Conservation (phyloP, 2,329 filamentous ascomycete species). For the Fusarium pseudocircinatum region DNA sequence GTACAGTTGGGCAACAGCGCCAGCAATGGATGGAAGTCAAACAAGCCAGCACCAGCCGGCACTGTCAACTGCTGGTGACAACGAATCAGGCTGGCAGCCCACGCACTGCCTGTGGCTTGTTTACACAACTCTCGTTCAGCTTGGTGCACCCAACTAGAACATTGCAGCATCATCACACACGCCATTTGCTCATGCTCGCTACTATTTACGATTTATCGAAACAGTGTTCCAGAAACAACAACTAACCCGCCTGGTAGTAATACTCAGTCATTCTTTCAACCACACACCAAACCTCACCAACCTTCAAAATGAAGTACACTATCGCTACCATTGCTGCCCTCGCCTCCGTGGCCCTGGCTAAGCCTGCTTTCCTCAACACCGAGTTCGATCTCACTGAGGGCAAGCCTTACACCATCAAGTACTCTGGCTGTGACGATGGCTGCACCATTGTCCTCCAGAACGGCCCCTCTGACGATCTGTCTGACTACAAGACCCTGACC, state of each 20-base stretch:
- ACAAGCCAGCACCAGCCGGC: neutral
- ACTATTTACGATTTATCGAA: constrained; percentile 1
- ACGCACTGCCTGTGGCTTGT: neutral
- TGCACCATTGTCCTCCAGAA: constrained; percentile 51
- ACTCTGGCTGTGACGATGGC: constrained; percentile 44
- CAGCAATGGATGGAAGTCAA: neutral
- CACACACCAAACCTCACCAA: constrained; percentile 18
- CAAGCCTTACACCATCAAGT: constrained; percentile 47
- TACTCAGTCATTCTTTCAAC: constrained; percentile 42
- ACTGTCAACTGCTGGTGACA: neutral
- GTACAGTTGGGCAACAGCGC: neutral
- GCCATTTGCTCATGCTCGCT: constrained; percentile 4
- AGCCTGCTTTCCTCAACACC: constrained; percentile 48
- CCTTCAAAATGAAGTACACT: constrained; percentile 52
- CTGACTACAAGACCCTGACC: constrained; percentile 46
- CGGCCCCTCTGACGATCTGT: constrained; percentile 43
- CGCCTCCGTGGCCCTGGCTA: constrained; percentile 42
- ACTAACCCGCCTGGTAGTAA: constrained; percentile 38
- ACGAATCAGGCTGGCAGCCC: neutral
- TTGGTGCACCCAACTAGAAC: neutral
- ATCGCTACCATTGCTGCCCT: constrained; percentile 45
- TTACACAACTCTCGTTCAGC: neutral
- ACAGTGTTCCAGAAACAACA: neutral
- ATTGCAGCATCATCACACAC: constrained; percentile 1
- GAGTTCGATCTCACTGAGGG: constrained; percentile 43